These are phyloP conservation scores for Solanum hybrid DNA, from an alignment of 305 asterid genomes.

Conservation along the genomic window DNA sequence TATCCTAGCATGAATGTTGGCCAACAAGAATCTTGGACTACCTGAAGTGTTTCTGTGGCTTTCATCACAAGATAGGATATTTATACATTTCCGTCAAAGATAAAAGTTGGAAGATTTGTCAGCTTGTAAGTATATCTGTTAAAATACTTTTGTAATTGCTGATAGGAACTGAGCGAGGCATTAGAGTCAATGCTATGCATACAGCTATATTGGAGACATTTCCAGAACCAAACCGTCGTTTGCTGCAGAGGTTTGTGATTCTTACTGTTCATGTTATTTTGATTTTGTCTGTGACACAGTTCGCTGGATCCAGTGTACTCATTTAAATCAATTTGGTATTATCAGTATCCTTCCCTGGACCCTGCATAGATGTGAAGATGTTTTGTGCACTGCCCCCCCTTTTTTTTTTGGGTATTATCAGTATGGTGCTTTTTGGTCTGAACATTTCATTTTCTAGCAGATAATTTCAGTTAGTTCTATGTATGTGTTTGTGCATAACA, in stretches of 20 bases:
- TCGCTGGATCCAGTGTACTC: not conserved
- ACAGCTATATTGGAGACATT: slow-evolving; percentile 95
- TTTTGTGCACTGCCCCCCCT: not conserved
- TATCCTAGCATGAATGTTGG: not conserved
- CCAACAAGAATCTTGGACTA: not conserved
- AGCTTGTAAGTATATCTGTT: not conserved
- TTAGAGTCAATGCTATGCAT: slow-evolving; percentile 77
- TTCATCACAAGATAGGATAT: not conserved
- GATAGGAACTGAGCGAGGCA: slow-evolving; percentile 77
- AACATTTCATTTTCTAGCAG: not conserved
- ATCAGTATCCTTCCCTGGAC: not conserved
- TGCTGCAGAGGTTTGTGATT: slow-evolving; percentile 66
- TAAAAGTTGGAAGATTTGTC: not conserved
- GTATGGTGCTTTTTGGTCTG: not conserved
- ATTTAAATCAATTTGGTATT: not conserved
- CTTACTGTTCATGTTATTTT: slow-evolving; percentile 2
- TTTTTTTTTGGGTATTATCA: not conserved
- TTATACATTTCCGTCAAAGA: not conserved
- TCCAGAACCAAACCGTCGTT: slow-evolving; percentile 97
- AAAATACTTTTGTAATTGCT: slow-evolving; percentile 12
- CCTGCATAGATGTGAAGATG: not conserved
- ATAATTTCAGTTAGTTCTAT: not conserved
- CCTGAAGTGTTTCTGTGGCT: not conserved
- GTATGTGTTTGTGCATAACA: not conserved
- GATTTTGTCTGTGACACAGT: not conserved